Evolutionary conservation across 1,284 basidiomycete species (phyloP).

Genomic region (Sanghuangporus sanghuang): DNA sequence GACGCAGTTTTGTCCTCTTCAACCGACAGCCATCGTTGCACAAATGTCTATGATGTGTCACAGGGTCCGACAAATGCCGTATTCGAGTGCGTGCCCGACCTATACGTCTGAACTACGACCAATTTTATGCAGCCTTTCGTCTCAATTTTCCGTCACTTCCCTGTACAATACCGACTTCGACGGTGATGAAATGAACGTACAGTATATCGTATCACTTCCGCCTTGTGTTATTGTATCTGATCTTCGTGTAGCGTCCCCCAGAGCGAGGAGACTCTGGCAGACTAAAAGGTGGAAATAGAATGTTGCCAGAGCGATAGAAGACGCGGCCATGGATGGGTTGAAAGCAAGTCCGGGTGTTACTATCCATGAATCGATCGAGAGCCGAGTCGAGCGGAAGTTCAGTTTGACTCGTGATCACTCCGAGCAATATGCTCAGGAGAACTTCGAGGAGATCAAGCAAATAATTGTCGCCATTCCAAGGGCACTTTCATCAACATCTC

Average conservation of each 20-base stretch:
- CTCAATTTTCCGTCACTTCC: too few relatives aligned
- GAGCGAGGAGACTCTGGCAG: too few relatives aligned
- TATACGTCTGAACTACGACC: too few relatives aligned
- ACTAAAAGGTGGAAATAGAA: too few relatives aligned
- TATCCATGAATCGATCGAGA: slow-evolving; percentile 97
- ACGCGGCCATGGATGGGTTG: slow-evolving; percentile 79
- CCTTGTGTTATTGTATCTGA: too few relatives aligned
- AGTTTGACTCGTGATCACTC: slow-evolving; percentile 95
- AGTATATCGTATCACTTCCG: too few relatives aligned
- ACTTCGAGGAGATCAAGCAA: slow-evolving; percentile 98
- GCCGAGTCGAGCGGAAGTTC: slow-evolving; percentile 84
- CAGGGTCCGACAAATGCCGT: slow-evolving; percentile 95
- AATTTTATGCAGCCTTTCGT: too few relatives aligned
- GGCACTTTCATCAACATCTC: slow-evolving; percentile 99
- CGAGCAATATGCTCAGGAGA: slow-evolving; percentile 93
- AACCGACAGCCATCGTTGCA: slow-evolving; percentile 98
- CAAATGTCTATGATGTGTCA: slow-evolving; percentile 99
- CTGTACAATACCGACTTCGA: too few relatives aligned
- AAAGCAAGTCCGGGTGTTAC: slow-evolving; percentile 97
- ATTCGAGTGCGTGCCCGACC: slow-evolving; percentile 93
- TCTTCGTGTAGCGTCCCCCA: too few relatives aligned
- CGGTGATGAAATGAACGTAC: too few relatives aligned
- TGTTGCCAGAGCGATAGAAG: slow-evolving; percentile 63
- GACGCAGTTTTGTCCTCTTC: slow-evolving; percentile 83
- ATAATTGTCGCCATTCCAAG: slow-evolving; percentile 99